Base-by-base conservation (phyloP, 1,139 yeast species). In the Candida dubliniensis region DNA sequence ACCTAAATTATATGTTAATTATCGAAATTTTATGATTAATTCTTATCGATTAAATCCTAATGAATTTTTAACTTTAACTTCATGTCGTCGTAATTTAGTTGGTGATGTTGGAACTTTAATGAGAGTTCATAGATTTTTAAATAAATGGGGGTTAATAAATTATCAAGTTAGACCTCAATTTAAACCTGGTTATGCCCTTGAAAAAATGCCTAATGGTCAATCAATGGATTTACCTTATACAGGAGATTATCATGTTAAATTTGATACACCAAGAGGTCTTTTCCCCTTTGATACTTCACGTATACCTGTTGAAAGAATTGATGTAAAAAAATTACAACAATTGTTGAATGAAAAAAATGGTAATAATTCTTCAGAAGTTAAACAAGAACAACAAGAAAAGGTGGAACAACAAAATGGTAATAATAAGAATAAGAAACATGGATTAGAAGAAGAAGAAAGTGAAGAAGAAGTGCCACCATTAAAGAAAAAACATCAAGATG, bases 31-130 rank as follows among this genome's bases (percentile, higher is more conserved):
- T 63, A 89, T 93, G 96, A 76, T 93, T 40, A 90, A 93, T 64
- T 80, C 96, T 6, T 95, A 93, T 63, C 76, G 99, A 53, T 71
- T 93, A 48, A 91, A 93, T 61, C 99, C 99, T 11, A 84, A 85
- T 57, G 99, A 93, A 64, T 91, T 88, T 59, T 74, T 93, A 42
- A 89, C 97, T 0, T 86, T 90, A 44, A 93, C 99, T 0, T 95
- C 98, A 0, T 88, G 95, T 48, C 84, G 99, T 58, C 82, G 99
- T 58, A 93, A 91, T 59, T 76, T 95, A 50, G 95, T 90, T 18
- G 99, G 99, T 34, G 99, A 95, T 69, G 98, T 91, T 9, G 96
- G 97, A 14, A 85, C 96, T 1, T 77, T 95, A 48, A 82, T 93
- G 79, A 78, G 99, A 52, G 81, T 93, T 9, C 97, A 90, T 62